phyloP scores from a whole-genome alignment of 768 basidiomycete genomes.

The Suillus clintonianus region DNA sequence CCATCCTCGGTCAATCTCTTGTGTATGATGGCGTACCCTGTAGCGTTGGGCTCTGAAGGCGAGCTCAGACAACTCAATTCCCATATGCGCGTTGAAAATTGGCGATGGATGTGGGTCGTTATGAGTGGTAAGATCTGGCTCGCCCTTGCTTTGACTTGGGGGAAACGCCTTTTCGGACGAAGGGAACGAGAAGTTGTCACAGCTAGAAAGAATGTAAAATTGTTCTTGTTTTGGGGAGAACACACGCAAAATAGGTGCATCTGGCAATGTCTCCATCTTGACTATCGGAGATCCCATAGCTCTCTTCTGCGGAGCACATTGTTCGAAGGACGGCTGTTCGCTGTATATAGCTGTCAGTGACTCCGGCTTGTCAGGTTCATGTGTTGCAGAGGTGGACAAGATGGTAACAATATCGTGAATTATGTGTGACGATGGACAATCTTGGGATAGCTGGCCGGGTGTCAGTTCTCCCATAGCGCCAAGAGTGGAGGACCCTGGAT shows the following conservation, averaged over 20 bases:
- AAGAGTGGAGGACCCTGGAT: not conserved
- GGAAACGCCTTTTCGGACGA: not conserved
- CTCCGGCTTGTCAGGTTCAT: not conserved
- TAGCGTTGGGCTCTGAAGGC: conserved; percentile 57
- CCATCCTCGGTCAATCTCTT: conserved; percentile 67
- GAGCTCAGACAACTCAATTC: conserved; percentile 56
- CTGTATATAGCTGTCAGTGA: not conserved
- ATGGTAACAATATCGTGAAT: conserved; percentile 35
- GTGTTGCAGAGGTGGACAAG: conserved; percentile 18
- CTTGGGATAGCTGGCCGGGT: not conserved
- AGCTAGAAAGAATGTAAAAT: not conserved
- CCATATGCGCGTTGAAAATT: conserved; percentile 64
- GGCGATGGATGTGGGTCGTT: conserved; percentile 38
- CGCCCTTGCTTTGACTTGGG: conserved; percentile 4
- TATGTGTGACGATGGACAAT: conserved; percentile 26
- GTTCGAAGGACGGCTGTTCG: not conserved
- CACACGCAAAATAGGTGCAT: not conserved
- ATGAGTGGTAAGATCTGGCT: not conserved
- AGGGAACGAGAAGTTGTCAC: not conserved
- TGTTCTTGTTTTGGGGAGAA: not conserved
- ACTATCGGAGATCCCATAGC: not conserved
- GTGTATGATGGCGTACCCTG: conserved; percentile 51
- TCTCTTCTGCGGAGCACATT: not conserved
- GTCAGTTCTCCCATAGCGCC: conserved; percentile 2
- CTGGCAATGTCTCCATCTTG: not conserved